A percentile compares a stretch with the other conserved stretches of the same genome.
Evolutionary conservation across 164 flowering plant genomes (phyloP).

Genomic region (Kalanchoe fedtschenkoi): DNA sequence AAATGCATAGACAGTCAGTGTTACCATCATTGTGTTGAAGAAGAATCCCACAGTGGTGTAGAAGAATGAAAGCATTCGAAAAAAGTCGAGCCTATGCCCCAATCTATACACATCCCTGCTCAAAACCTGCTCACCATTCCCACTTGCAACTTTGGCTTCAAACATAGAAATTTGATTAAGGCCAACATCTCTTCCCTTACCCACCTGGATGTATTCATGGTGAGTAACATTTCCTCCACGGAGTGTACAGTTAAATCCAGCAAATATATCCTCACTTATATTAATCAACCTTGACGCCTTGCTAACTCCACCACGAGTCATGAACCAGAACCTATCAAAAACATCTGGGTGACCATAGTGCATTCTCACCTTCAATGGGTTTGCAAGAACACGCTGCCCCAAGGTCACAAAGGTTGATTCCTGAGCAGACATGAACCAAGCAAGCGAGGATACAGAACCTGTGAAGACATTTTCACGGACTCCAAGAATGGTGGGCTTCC

Average conservation of each 20-base stretch:
- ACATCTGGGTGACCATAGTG: slow-evolving; percentile 99
- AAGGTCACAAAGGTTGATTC: slow-evolving; percentile 90
- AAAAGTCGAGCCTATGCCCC: slow-evolving; percentile 90
- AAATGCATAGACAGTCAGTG: slow-evolving; percentile 65
- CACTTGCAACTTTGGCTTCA: slow-evolving; percentile 96
- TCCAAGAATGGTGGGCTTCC: slow-evolving; percentile 88
- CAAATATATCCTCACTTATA: slow-evolving; percentile 94
- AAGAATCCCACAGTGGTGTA: slow-evolving; percentile 78
- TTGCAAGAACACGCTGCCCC: slow-evolving; percentile 92
- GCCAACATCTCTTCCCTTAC: slow-evolving; percentile 96
- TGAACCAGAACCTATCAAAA: slow-evolving; percentile 87
- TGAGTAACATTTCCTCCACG: slow-evolving; percentile 96
- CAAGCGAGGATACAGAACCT: slow-evolving; percentile 91
- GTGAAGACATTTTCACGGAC: slow-evolving; percentile 88
- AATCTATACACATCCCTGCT: slow-evolving; percentile 86
- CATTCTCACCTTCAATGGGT: slow-evolving; percentile 84
- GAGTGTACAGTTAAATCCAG: slow-evolving; percentile 90
- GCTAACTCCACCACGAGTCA: slow-evolving; percentile 86
- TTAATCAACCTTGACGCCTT: slow-evolving; percentile 89
- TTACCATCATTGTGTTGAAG: slow-evolving; percentile 71
- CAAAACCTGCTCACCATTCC: slow-evolving; percentile 89
- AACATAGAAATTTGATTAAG: slow-evolving; percentile 91
- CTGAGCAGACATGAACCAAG: slow-evolving; percentile 98
- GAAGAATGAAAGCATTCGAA: slow-evolving; percentile 85
- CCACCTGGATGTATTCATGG: slow-evolving; percentile 96